Evolutionary conservation across 208 protist species (phyloP).

Genomic region (Wallacemonas sp.): DNA sequence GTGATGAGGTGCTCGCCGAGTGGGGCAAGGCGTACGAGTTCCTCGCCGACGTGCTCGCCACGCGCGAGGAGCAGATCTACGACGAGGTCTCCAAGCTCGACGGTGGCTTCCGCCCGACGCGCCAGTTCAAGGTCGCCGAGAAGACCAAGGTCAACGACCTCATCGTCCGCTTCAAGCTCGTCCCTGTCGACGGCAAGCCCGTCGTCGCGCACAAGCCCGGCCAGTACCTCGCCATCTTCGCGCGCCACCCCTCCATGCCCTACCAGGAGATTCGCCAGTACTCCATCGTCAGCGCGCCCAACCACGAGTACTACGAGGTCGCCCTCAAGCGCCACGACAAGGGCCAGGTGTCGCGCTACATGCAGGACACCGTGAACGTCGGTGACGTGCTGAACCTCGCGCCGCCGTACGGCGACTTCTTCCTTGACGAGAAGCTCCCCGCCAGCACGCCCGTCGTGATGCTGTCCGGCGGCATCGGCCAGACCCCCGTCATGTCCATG

Average conservation of each 20-base stretch:
- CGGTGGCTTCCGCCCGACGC: slow-evolving; percentile 31
- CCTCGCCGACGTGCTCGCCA: slow-evolving; percentile 39
- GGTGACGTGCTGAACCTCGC: slow-evolving; percentile 38
- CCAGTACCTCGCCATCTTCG: slow-evolving; percentile 38
- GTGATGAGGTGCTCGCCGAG: slow-evolving; percentile 37
- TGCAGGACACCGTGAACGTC: slow-evolving; percentile 33
- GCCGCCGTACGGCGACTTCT: slow-evolving; percentile 47
- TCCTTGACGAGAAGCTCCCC: slow-evolving; percentile 8
- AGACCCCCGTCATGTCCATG: slow-evolving; percentile 40
- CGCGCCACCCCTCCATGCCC: slow-evolving; percentile 32
- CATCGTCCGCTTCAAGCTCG: slow-evolving; percentile 38
- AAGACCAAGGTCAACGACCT: slow-evolving; percentile 38
- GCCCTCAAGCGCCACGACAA: slow-evolving; percentile 34
- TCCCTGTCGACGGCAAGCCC: slow-evolving; percentile 29
- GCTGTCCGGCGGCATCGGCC: slow-evolving; percentile 34
- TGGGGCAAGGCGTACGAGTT: slow-evolving; percentile 52
- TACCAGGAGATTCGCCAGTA: slow-evolving; percentile 55
- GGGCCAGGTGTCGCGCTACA: slow-evolving; percentile 41
- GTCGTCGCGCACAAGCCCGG: slow-evolving; percentile 27
- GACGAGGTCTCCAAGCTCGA: slow-evolving; percentile 19
- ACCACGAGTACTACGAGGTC: slow-evolving; percentile 40
- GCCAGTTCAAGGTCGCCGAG: slow-evolving; percentile 36
- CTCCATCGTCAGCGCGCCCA: slow-evolving; percentile 33
- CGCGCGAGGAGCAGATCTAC: slow-evolving; percentile 45
- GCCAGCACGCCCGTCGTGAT: slow-evolving; percentile 26